These are phyloP conservation scores for Podospora australis DNA, from an alignment of 495 filamentous ascomycete genomes.

Conservation along the genomic window DNA sequence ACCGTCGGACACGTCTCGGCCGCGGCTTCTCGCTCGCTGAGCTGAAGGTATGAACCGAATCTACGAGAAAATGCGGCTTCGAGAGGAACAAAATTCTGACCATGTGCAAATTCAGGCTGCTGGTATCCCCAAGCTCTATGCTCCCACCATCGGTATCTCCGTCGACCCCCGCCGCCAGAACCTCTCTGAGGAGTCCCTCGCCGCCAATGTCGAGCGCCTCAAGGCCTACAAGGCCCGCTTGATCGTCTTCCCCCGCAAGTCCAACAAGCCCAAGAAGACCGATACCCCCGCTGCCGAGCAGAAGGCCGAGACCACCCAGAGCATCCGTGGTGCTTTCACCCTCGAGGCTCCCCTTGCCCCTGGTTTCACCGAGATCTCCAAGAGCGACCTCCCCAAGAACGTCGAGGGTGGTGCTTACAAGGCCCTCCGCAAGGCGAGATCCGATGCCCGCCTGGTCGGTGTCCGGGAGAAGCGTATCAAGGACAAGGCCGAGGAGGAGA, in stretches of 20 bases:
- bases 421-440: constrained; percentile 76
- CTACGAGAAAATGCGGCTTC: no score
- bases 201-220: constrained; percentile 90
- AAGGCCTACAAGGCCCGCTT: constrained; percentile 90
- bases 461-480: constrained; percentile 87
- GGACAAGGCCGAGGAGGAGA: constrained; percentile 84
- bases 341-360: constrained; percentile 56
- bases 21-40: constrained; percentile 95
- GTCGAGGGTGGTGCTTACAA: constrained; percentile 77
- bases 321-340: constrained; percentile 55
- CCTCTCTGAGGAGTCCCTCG: constrained; percentile 87
- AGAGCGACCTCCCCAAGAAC: constrained; percentile 66
- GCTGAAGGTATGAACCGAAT: constrained; percentile 81
- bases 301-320: constrained; percentile 56
- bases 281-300: constrained; percentile 87
- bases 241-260: constrained; percentile 95
- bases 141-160: constrained; percentile 90
- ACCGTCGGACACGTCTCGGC: constrained; percentile 92
- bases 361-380: constrained; percentile 71
- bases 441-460: constrained; percentile 74
- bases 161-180: constrained; percentile 96
- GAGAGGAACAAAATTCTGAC: constrained; percentile 14
- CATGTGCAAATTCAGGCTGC: constrained; percentile 65
- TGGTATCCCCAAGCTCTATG: constrained; percentile 89
- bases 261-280: constrained; percentile 81